Conservation (phyloP, 441 rosid species). For the Gossypium gossypioides region DNA sequence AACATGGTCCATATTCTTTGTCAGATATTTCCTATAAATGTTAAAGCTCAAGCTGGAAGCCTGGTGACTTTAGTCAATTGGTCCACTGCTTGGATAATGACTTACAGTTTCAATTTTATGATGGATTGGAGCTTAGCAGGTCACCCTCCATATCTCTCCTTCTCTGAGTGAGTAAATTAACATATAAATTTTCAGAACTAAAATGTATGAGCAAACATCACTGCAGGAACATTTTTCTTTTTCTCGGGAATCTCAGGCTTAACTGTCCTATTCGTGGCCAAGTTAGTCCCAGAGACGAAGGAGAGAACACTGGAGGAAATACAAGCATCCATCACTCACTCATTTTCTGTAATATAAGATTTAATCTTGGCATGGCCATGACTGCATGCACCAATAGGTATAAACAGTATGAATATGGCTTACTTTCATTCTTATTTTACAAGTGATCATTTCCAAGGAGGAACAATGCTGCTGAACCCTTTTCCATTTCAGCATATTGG, state of each 20-base stretch:
- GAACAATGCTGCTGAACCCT: neutral
- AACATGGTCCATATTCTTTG: neutral
- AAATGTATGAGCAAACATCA: neutral
- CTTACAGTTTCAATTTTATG: slow-evolving; percentile 44
- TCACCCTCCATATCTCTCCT: neutral
- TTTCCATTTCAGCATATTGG: neutral
- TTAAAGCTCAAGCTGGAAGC: slow-evolving; percentile 42
- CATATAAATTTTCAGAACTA: neutral
- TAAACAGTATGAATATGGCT: neutral
- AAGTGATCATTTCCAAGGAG: neutral
- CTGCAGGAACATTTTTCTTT: slow-evolving; percentile 26
- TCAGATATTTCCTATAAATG: slow-evolving; percentile 40
- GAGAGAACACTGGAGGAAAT: slow-evolving; percentile 39
- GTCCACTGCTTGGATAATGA: slow-evolving; percentile 32
- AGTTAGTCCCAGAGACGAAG: slow-evolving; percentile 39
- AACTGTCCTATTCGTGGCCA: slow-evolving; percentile 25
- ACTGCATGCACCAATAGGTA: neutral
- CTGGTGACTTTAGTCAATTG: slow-evolving; percentile 37
- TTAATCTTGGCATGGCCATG: neutral
- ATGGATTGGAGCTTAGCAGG: slow-evolving; percentile 48
- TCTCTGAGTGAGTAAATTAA: neutral
- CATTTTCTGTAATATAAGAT: neutral
- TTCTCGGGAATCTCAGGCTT: slow-evolving; percentile 22
- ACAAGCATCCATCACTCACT: slow-evolving; percentile 35
- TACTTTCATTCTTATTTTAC: neutral